A percentile compares a stretch with the other conserved stretches of the same genome.
phyloP scores from a whole-genome alignment of 2,329 filamentous ascomycete species.

The Rutstroemia sp. region DNA sequence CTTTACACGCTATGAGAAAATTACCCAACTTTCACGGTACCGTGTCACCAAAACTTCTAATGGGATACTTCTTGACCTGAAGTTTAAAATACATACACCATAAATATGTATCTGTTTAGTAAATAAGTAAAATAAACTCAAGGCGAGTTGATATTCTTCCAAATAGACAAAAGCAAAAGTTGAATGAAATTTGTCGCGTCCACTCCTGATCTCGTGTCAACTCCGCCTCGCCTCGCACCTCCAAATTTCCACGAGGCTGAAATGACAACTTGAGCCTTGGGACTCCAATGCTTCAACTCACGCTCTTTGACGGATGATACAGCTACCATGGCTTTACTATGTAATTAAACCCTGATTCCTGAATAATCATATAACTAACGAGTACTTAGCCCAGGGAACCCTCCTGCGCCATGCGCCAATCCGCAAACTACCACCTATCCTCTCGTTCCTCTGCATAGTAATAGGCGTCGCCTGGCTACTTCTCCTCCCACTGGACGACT shows the following conservation, averaged over 20 bases:
- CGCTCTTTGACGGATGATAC: neutral
- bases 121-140: too few species aligned
- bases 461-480: constrained; percentile 87
- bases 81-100: too few species aligned
- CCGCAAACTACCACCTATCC: constrained; percentile 76
- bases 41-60: too few species aligned
- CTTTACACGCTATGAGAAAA: too few species aligned
- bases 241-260: neutral
- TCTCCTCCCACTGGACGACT: constrained; percentile 80
- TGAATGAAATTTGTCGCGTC: constrained; percentile 2
- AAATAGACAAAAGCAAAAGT: neutral
- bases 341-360: constrained; percentile 10
- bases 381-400: constrained; percentile 44
- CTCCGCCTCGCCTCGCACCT: too few species aligned
- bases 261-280: neutral
- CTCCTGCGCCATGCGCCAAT: constrained; percentile 74
- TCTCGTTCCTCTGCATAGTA: constrained; percentile 77
- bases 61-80: too few species aligned
- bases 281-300: neutral
- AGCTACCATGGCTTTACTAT: constrained; percentile 21
- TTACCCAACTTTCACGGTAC: too few species aligned
- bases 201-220: constrained; percentile 3
- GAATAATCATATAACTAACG: constrained; percentile 12
- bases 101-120: too few species aligned
- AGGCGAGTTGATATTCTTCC: neutral